A percentile compares a stretch with the other conserved stretches of the same genome.
Conservation (phyloP, 495 filamentous ascomycete genomes). For the Penicillium simplicissimum region DNA sequence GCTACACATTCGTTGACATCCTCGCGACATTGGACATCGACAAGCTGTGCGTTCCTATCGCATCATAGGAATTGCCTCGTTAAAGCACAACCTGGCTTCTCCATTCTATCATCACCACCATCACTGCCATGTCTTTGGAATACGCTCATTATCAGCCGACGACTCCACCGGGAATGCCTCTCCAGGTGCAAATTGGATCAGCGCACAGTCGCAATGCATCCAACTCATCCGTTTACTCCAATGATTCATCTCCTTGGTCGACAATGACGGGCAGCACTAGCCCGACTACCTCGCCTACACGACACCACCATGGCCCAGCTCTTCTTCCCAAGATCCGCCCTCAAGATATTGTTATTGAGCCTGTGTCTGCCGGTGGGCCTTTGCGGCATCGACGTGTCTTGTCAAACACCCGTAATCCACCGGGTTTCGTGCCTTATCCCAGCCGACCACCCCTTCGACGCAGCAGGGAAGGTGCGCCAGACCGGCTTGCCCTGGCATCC, state of each 20-base stretch:
- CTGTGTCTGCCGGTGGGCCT: conserved; percentile 41
- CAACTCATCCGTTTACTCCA: conserved; percentile 55
- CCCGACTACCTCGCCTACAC: conserved; percentile 70
- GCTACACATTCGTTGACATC: conserved; percentile 19
- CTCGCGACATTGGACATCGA: background rate
- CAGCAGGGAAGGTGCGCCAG: conserved; percentile 65
- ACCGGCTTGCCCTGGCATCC: conserved; percentile 55
- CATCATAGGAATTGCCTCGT: background rate
- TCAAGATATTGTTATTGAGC: conserved; percentile 77
- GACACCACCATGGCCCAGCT: conserved; percentile 72
- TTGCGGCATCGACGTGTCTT: conserved; percentile 55
- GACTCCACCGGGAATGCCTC: conserved; percentile 44
- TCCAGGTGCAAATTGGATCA: conserved; percentile 33
- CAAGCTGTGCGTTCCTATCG: conserved; percentile 1
- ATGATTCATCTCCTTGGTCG: conserved; percentile 78
- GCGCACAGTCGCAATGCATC: conserved; percentile 49
- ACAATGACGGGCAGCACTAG: conserved; percentile 72
- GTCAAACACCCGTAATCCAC: conserved; percentile 56
- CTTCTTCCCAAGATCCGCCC: conserved; percentile 84
- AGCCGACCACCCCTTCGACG: conserved; percentile 49
- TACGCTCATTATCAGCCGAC: conserved; percentile 48
- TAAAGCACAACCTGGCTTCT: background rate
- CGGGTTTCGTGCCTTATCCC: conserved; percentile 47
- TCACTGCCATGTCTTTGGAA: conserved; percentile 45
- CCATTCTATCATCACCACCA: background rate